Evolutionary conservation across 306 rosid genomes (phyloP), one percentile per base, ranked within the genome.

Genomic region (Dalbergia oliveri): DNA sequence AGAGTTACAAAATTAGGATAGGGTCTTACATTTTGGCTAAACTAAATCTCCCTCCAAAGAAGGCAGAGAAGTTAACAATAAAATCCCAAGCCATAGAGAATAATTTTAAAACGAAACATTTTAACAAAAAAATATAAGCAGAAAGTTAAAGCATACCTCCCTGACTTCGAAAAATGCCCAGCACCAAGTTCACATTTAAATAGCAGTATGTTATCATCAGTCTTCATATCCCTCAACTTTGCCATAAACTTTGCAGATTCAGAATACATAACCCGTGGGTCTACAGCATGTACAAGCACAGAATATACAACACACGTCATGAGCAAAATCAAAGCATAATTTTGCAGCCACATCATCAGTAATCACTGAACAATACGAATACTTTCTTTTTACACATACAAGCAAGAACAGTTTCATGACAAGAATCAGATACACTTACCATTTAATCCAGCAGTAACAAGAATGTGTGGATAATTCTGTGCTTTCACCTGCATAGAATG

Each of bases 111-210:
- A 45, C 51, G 19, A 45, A 19, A 11, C 2, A 60, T 33, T 37
- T 15, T n/a, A 56, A 66, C 44, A 33, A 23, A 41, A 73, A 37
- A 19, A 16, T 6, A 19, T 33, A 60, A 57, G 47, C 34, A 54
- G 51, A 10, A 62, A 73, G 43, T 54, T 59, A 67, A 45, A 60
- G 19, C 19, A 82, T 92, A 92, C 98, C 98, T 92, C 81, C 98
- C 98, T 2, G 98, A 94, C 82, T 94, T 94, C 0, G 98, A 90
- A 82, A 84, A 90, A 84, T 94, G 98, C 12, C 98, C 97, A 78
- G 97, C 97, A 51, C 97, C 98, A 75, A 94, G 85, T 82, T 94
- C 97, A 71, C 98, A 94, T 90, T 94, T 94, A 73, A 94, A 94
- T 73, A 94, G 72, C 63, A 92, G 85, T 35, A 81, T 76, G 75